phyloP scores from a whole-genome alignment of 2,329 filamentous ascomycete species.

The Talaromyces albobiverticillius region DNA sequence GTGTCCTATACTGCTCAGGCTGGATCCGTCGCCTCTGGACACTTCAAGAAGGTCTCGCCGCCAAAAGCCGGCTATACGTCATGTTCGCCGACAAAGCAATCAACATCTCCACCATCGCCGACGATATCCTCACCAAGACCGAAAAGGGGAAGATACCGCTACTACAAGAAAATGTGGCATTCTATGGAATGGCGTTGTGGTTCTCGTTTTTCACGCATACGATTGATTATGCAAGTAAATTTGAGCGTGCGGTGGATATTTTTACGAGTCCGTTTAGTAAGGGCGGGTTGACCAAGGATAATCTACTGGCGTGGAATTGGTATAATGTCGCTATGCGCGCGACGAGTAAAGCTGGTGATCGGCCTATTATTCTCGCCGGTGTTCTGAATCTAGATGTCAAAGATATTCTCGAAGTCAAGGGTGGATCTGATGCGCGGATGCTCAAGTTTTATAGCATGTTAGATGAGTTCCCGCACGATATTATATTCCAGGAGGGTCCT shows the following conservation, averaged over 20 bases:
- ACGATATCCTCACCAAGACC: conserved; percentile 14
- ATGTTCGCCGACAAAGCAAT: conserved; percentile 32
- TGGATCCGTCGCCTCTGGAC: conserved; percentile 45
- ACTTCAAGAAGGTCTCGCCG: conserved; percentile 35
- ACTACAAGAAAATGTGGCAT: not conserved
- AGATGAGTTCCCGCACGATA: conserved; percentile 3
- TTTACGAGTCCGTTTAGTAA: not conserved
- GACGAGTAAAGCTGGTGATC: conserved; percentile 13
- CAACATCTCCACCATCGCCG: conserved; percentile 16
- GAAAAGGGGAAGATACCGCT: conserved; percentile 8
- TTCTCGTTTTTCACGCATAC: conserved; percentile 3
- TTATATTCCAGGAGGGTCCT: conserved; percentile 12
- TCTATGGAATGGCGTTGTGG: not conserved
- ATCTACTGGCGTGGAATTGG: conserved; percentile 12
- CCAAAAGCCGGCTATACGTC: conserved; percentile 28
- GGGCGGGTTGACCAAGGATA: not conserved
- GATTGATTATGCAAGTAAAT: not conserved
- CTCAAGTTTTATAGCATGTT: conserved; percentile 2
- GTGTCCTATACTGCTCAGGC: conserved; percentile 30
- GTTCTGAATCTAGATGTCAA: conserved; percentile 12
- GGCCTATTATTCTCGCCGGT: conserved; percentile 15
- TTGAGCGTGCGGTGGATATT: not conserved
- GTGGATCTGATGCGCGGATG: conserved; percentile 2
- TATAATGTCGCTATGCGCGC: conserved; percentile 16
- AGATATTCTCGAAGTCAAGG: not conserved